phyloP scores from a whole-genome alignment of 371 early-diverging fungal genomes.

The Modicella reniformis region DNA sequence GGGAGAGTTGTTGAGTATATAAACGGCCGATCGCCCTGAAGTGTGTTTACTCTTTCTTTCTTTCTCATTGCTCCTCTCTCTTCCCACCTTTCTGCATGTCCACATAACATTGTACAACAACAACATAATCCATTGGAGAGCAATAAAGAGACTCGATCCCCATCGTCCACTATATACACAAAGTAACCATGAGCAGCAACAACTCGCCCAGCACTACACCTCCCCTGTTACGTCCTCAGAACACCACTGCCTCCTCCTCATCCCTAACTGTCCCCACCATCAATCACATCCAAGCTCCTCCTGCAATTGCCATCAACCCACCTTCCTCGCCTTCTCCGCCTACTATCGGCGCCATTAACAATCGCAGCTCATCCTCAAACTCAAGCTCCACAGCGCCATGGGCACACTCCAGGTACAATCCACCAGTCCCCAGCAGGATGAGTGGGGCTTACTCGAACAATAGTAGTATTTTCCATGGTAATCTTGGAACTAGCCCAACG shows the following conservation, averaged over 20 bases:
- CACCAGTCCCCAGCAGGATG: constrained; percentile 52
- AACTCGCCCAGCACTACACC: constrained; percentile 34
- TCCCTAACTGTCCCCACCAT: constrained; percentile 11
- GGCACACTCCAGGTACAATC: constrained; percentile 32
- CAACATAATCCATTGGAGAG: neutral
- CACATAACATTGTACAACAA: neutral
- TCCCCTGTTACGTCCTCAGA: constrained; percentile 21
- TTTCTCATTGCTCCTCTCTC: constrained; percentile 5
- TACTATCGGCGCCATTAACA: neutral
- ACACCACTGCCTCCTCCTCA: constrained; percentile 15
- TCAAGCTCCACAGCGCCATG: constrained; percentile 6
- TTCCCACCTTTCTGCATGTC: neutral
- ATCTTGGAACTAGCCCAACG: constrained; percentile 2
- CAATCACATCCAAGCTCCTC: neutral
- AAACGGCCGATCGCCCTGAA: constrained; percentile 1
- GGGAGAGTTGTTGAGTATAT: neutral
- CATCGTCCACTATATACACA: neutral
- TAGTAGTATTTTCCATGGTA: constrained; percentile 28
- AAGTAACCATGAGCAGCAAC: constrained; percentile 26
- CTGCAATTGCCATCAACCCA: constrained; percentile 16
- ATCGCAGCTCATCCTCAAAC: constrained; percentile 8
- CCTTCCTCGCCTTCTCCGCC: constrained; percentile 15
- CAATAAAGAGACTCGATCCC: neutral
- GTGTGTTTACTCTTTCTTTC: neutral
- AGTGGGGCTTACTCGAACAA: constrained; percentile 40